These are phyloP conservation scores for Fusarium duplospermum DNA, from an alignment of 2,329 filamentous ascomycete species.

Conservation along the genomic window DNA sequence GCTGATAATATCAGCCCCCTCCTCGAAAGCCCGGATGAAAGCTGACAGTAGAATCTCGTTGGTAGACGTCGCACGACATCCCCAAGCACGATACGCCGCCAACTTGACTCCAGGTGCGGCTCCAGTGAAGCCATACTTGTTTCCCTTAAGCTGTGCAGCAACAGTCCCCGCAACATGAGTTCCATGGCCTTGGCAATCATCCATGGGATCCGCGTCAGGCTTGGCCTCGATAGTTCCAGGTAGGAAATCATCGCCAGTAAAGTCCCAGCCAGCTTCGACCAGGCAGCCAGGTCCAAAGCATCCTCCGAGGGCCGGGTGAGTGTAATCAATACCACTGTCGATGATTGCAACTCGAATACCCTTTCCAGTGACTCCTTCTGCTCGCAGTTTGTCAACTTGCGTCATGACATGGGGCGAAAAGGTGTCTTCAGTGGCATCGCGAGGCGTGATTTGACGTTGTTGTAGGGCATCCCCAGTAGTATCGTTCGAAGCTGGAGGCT, in stretches of 20 bases:
- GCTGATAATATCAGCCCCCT: conserved; percentile 64
- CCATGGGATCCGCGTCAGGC: conserved; percentile 57
- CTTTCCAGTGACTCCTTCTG: conserved; percentile 57
- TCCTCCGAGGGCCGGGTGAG: conserved; percentile 70
- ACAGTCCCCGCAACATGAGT: conserved; percentile 70
- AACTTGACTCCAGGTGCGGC: conserved; percentile 65
- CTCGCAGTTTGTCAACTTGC: conserved; percentile 62
- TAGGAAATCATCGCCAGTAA: conserved; percentile 63
- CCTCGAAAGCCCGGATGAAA: conserved; percentile 67
- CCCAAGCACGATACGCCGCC: conserved; percentile 57
- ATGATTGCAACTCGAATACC: conserved; percentile 62
- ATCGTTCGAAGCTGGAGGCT: background rate
- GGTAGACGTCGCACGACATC: conserved; percentile 17
- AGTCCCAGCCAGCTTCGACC: conserved; percentile 64
- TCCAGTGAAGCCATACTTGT: conserved; percentile 62
- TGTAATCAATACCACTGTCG: conserved; percentile 68
- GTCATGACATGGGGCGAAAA: conserved; percentile 59
- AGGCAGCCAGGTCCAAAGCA: conserved; percentile 69
- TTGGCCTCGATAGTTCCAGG: background rate
- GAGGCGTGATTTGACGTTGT: background rate
- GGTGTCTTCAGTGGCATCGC: background rate
- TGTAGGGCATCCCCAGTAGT: background rate
- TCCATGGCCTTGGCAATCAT: conserved; percentile 64
- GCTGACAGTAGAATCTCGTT: conserved; percentile 67
- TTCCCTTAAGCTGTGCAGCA: conserved; percentile 60